Conservation (phyloP, 2,329 filamentous ascomycete genomes). For the Leptographium flavum region DNA sequence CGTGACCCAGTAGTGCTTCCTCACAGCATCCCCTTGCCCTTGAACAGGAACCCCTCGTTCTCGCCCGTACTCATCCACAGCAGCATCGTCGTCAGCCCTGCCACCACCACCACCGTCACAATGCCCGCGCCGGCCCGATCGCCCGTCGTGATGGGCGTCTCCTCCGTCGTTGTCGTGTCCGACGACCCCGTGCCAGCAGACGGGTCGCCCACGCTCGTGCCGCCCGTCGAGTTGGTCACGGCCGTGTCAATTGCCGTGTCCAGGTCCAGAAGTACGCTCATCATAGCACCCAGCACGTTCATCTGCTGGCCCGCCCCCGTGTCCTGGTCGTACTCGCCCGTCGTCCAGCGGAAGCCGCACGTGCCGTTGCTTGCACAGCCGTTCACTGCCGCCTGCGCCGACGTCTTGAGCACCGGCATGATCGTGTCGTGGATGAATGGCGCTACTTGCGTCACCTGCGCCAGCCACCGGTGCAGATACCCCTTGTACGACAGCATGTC, state of each 20-base stretch:
- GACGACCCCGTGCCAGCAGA: no score
- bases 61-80: constrained; percentile 21
- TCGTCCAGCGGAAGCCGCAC: constrained; percentile 53
- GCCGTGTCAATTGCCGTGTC: constrained; percentile 28
- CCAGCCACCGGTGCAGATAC: constrained; percentile 51
- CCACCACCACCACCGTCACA: constrained; percentile 21
- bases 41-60: constrained; percentile 9
- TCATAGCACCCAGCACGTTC: constrained; percentile 33
- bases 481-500: constrained; percentile 65
- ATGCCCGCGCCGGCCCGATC: constrained; percentile 27
- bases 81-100: constrained; percentile 19
- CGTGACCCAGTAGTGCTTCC: no score
- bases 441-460: constrained; percentile 44
- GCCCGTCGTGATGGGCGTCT: constrained; percentile 13
- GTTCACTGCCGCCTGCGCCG: constrained; percentile 42
- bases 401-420: constrained; percentile 40
- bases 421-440: constrained; percentile 42
- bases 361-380: constrained; percentile 44
- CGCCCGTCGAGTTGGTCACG: constrained; percentile 18
- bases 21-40: constrained; percentile 8
- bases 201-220: no score
- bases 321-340: constrained; percentile 25
- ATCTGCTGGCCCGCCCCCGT: constrained; percentile 37
- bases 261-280: constrained; percentile 25
- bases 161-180: not conserved